Percentiles rank a stretch among this genome's conserved stretches.
phyloP scores from a whole-genome alignment of 108 stramenopile species.

The Schizochytrium sp. region DNA sequence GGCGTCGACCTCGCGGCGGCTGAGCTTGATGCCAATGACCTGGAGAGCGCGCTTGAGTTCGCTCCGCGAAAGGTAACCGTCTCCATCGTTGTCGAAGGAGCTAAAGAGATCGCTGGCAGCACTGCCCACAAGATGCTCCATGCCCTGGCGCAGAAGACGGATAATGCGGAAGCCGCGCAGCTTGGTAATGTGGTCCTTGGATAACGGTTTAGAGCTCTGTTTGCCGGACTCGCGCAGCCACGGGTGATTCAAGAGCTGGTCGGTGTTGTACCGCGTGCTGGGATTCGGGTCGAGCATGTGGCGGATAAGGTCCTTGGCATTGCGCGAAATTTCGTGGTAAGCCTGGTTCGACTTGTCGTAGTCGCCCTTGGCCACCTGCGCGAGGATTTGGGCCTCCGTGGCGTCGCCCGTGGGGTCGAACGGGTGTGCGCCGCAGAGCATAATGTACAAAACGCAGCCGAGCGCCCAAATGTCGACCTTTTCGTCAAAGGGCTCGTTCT shows the following conservation, averaged over 20 bases:
- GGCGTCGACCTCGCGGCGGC: background rate
- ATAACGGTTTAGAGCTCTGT: background rate
- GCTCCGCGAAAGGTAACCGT: background rate
- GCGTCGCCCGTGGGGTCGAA: slow-evolving; percentile 13
- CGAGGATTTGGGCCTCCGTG: background rate
- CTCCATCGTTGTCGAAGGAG: background rate
- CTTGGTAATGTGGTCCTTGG: background rate
- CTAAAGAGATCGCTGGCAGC: background rate
- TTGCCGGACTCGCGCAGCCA: slow-evolving; percentile 58
- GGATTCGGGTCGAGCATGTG: slow-evolving; percentile 80
- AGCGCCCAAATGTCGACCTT: slow-evolving; percentile 50
- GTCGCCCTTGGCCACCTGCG: background rate
- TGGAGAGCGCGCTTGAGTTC: background rate
- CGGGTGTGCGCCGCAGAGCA: slow-evolving; percentile 11
- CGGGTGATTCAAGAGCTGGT: slow-evolving; percentile 83
- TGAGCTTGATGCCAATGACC: background rate
- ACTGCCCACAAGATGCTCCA: background rate
- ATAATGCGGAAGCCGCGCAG: slow-evolving; percentile 10
- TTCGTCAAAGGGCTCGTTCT: slow-evolving; percentile 48
- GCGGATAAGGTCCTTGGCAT: slow-evolving; percentile 80
- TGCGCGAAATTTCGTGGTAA: slow-evolving; percentile 50
- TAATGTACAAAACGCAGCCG: slow-evolving; percentile 36
- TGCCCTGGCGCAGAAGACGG: background rate
- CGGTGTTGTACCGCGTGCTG: slow-evolving; percentile 71
- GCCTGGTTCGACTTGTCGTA: slow-evolving; percentile 23